Evolutionary conservation across 2,329 filamentous ascomycete species (phyloP), one percentile per base, ranked within the genome.

Genomic region (Fusarium gaditjirri): DNA sequence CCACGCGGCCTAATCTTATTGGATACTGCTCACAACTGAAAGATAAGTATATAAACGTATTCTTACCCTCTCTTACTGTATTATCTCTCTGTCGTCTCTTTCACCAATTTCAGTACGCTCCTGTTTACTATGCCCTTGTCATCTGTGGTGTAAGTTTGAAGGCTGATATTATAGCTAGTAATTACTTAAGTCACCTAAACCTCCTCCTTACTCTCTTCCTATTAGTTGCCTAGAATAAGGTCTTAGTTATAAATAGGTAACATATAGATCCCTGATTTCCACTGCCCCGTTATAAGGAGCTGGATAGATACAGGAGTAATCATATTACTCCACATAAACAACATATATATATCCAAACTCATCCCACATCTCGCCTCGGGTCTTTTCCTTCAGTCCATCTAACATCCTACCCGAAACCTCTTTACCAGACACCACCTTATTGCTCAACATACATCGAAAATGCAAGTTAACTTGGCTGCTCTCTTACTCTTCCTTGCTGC

Each of bases 31-130:
- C 4, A 3, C 0, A 0, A 0, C 0, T 0, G 1, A 13, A 5
- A 25, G 0, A 0, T 13, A 0, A 1, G 1, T 0, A 0, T 25
- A 43, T 43, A 7, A 3, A 16, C 13, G 5, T 2, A 33, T 14
- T 33, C 2, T 33, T 12, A 33, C 7, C 31, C 12, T 33, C 31
- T n/a, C n/a, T n/a, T n/a, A n/a, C n/a, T n/a, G n/a, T n/a, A n/a
- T n/a, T n/a, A n/a, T n/a, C n/a, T n/a, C n/a, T n/a, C n/a, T n/a
- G n/a, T n/a, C n/a, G n/a, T n/a, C n/a, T n/a, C n/a, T n/a, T n/a
- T n/a, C n/a, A n/a, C n/a, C n/a, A n/a, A n/a, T n/a, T n/a, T n/a
- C n/a, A n/a, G n/a, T n/a, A n/a, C n/a, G n/a, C n/a, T n/a, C n/a
- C n/a, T n/a, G n/a, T n/a, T n/a, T n/a, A n/a, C n/a, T n/a, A n/a